These are phyloP conservation scores for apple (Malus domestica) DNA, from an alignment of 306 rosid species.

Conservation along the genomic window ASM211411v1 NC_041805.1:8894001-8894500, in stretches of 20 bases:
- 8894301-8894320: constrained; percentile 77
- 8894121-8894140: constrained; percentile 70
- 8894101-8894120: constrained; percentile 98
- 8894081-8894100: constrained; percentile 59
- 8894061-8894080: constrained; percentile 69
- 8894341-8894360: constrained; percentile 72
- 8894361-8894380: constrained; percentile 80
- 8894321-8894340: constrained; percentile 90
- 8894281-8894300: constrained; percentile 83
- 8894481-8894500: constrained; percentile 10
- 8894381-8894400: constrained; percentile 58
- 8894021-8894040: constrained; percentile 77
- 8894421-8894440: constrained; percentile 43
- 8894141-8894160: constrained; percentile 63
- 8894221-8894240: constrained; percentile 74
- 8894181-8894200: constrained; percentile 92
- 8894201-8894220: constrained; percentile 73
- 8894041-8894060: constrained; percentile 77
- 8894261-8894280: constrained; percentile 51
- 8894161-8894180: constrained; percentile 68
- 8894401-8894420: constrained; percentile 74
- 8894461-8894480: constrained; percentile 17
- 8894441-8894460: constrained; percentile 32
- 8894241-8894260: constrained; percentile 80
- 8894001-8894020: constrained; percentile 81